A percentile compares a stretch with the other conserved stretches of the same genome.
Evolutionary conservation across 2,329 filamentous ascomycete species (phyloP).

Genomic region (Xylaria polymorpha): DNA sequence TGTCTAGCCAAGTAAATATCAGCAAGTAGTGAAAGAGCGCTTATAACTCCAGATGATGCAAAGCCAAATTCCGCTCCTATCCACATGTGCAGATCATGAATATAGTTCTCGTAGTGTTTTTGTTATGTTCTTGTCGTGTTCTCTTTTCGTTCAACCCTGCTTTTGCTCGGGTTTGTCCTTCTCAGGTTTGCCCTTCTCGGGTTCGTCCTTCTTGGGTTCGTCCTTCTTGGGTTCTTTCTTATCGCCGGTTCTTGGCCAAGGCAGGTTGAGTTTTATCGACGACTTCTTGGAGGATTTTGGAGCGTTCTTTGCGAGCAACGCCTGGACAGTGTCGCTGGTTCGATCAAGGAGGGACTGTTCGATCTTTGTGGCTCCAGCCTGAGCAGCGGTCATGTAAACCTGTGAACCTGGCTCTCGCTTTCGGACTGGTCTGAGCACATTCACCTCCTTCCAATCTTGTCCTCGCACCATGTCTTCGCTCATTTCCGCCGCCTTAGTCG

Average conservation of each 20-base stretch:
- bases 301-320: not conserved
- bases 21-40: slow-evolving; percentile 4
- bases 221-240: not conserved
- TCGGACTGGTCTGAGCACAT: not conserved
- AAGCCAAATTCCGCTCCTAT: not conserved
- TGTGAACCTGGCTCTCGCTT: not conserved
- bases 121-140: not conserved
- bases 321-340: slow-evolving; percentile 11
- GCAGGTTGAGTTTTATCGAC: not conserved
- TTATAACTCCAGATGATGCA: not conserved
- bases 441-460: not conserved
- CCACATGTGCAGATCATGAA: not conserved
- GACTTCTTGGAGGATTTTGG: not conserved
- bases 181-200: not conserved
- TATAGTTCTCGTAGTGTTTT: not conserved
- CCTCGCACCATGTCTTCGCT: not conserved
- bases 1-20: not conserved
- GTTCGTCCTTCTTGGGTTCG: no score
- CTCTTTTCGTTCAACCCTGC: not conserved
- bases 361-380: not conserved
- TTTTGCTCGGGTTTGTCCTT: not conserved
- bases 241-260: not conserved
- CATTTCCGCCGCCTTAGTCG: not conserved
- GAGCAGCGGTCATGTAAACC: not conserved
- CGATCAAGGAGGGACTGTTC: not conserved